Evolutionary conservation across 2,329 filamentous ascomycete genomes (phyloP).

Genomic region (Proliferodiscus dingleyae): DNA sequence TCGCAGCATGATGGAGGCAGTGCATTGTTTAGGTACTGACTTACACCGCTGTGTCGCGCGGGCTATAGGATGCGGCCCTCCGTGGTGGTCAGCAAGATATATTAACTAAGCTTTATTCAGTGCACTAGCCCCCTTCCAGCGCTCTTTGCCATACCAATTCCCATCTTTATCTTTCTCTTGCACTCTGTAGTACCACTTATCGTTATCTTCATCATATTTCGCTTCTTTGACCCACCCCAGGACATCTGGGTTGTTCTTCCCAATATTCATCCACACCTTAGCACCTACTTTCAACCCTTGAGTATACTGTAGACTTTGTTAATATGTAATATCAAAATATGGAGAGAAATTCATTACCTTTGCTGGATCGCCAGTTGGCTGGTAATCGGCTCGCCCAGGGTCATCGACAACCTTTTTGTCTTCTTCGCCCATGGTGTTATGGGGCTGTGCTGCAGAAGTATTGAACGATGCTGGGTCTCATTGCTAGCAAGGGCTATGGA

Average conservation of each 20-base stretch:
- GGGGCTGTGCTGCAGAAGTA: not conserved
- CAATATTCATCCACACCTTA: slow-evolving; percentile 4
- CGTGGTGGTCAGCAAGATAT: too few species aligned
- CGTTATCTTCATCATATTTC: not conserved
- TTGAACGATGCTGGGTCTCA: not conserved
- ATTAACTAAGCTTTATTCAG: slow-evolving; percentile 1
- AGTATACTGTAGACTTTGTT: not conserved
- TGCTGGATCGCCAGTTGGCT: not conserved
- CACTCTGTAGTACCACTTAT: slow-evolving; percentile 5
- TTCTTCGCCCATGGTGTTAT: not conserved
- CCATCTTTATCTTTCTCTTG: slow-evolving; percentile 7
- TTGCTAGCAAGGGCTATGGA: not conserved
- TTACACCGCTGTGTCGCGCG: too few species aligned
- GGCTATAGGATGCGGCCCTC: too few species aligned
- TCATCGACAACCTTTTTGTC: slow-evolving; percentile 2
- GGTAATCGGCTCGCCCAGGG: slow-evolving; percentile 7
- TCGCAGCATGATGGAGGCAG: too few species aligned
- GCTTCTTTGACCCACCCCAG: slow-evolving; percentile 4
- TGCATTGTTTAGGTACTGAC: too few species aligned
- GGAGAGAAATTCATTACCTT: slow-evolving; percentile 1
- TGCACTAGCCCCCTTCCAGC: slow-evolving; percentile 6
- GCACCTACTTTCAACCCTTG: slow-evolving; percentile 1
- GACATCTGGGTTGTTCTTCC: not conserved
- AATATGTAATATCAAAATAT: not conserved
- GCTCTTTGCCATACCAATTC: slow-evolving; percentile 3